Evolutionary conservation across 1,139 yeast genomes (phyloP), one percentile per base, ranked within the genome.

Genomic region (Casaregolazyma lundiana): DNA sequence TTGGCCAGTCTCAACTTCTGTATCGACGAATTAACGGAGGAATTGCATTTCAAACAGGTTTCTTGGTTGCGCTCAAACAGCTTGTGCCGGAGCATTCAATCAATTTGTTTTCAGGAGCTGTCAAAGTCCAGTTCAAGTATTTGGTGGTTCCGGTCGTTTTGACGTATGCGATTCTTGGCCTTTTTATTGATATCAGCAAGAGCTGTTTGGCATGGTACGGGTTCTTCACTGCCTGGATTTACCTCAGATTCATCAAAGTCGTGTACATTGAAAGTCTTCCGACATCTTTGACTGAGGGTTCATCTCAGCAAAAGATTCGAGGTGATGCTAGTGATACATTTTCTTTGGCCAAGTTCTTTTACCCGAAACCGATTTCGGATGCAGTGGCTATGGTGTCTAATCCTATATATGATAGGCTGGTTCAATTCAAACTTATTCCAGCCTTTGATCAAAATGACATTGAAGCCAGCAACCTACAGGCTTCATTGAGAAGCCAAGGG

Each of bases 281-380:
- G 9, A 38, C 45, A 4, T 52, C 62, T 6, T 44, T 54, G 36
- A 50, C 56, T 1, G 49, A 52, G 2, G 43, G 45, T 19, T 20
- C 38, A 53, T 45, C 61, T 52, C 56, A 58, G 53, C 45, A 71
- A 13, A 64, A 71, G 19, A 64, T 80, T 22, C 67, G 75, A 34
- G 97, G 97, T 38, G 96, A 89, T 64, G 95, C 96, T 0, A 83
- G 95, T 0, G 96, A 89, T 58, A 84, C 95, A 0, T 90, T 90
- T 71, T 81, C 86, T 47, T 71, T 89, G 54, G 81, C 83, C 36
- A 85, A 86, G 57, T 87, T 90, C 64, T 68, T 68, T 49, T 87
- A 86, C 76, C 96, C 96, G 1, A 75, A 70, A 35, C 59, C 72
- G 1, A 19, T 47, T 6, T 80, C 81, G 1, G 51, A 51, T n/a